phyloP scores from a whole-genome alignment of 2,329 filamentous ascomycete species.

The Huntiella decipiens region DNA sequence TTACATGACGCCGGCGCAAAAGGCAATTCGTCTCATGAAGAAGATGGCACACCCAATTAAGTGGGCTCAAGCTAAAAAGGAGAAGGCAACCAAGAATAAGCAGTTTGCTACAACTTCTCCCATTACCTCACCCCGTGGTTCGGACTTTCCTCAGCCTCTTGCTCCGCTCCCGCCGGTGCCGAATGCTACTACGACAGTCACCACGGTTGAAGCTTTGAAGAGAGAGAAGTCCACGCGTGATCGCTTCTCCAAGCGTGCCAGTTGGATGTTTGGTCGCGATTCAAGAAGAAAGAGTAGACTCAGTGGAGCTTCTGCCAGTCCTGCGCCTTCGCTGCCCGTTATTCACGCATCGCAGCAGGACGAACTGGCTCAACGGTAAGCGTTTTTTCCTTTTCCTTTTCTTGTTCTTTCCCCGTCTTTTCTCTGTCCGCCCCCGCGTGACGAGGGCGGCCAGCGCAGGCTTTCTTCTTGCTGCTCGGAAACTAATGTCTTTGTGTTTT shows the following conservation, averaged over 20 bases:
- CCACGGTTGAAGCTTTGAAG: constrained; percentile 5
- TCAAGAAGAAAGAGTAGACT: constrained; percentile 3
- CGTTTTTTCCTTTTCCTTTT: neutral
- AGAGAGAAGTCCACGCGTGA: constrained; percentile 4
- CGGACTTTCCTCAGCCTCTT: neutral
- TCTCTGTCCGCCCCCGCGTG: neutral
- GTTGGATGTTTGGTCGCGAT: constrained; percentile 7
- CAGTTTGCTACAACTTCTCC: too few relatives aligned
- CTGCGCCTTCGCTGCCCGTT: constrained; percentile 7
- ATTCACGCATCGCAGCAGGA: constrained; percentile 6
- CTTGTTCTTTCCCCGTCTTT: neutral
- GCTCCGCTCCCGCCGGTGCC: neutral
- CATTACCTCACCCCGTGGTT: too few relatives aligned
- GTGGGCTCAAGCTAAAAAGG: constrained; percentile 8
- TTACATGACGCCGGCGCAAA: constrained; percentile 11
- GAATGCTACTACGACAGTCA: constrained; percentile 4
- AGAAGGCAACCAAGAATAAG: constrained; percentile 8
- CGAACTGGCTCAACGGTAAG: neutral
- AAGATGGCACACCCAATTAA: constrained; percentile 9
- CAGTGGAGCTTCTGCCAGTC: neutral
- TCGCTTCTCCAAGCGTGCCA: constrained; percentile 6
- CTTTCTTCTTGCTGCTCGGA: too few relatives aligned
- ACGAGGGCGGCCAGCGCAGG: too few relatives aligned
- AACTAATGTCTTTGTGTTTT: too few relatives aligned
- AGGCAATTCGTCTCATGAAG: constrained; percentile 10